These are phyloP conservation scores for Austroboletus sp. DNA, from an alignment of 1,284 basidiomycete genomes.

Conservation along the genomic window DNA sequence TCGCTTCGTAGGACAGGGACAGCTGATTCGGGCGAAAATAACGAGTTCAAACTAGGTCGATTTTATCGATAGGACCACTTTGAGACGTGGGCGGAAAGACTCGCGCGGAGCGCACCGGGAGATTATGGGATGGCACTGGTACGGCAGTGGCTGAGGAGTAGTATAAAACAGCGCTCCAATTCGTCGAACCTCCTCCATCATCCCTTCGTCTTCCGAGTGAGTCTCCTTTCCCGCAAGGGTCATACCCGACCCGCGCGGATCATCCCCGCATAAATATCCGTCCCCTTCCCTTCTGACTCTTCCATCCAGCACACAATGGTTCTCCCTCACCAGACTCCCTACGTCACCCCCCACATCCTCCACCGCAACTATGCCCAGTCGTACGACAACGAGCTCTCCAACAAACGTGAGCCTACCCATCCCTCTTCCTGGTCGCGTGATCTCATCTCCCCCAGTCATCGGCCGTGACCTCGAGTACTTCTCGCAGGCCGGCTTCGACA, in stretches of 20 bases:
- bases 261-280: conserved; percentile 17
- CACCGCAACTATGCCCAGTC: conserved; percentile 76
- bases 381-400: conserved; percentile 54
- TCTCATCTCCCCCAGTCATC: conserved; percentile 51
- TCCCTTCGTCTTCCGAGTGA: conserved; percentile 14
- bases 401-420: conserved; percentile 43
- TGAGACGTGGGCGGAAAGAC: conserved; percentile 19
- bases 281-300: conserved; percentile 10
- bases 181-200: neutral
- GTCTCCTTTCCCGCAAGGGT: conserved; percentile 15
- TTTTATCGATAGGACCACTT: neutral
- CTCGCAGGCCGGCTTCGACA: conserved; percentile 98
- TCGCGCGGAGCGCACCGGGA: conserved; percentile 27
- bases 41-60: neutral
- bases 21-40: conserved; percentile 5
- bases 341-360: conserved; percentile 78
- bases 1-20: conserved; percentile 2
- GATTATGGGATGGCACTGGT: conserved; percentile 37
- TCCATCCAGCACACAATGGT: conserved; percentile 40
- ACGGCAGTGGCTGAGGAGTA: conserved; percentile 24
- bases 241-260: conserved; percentile 24
- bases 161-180: conserved; percentile 28
- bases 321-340: conserved; percentile 62
- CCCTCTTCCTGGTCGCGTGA: neutral
- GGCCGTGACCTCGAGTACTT: conserved; percentile 94